phyloP scores from a whole-genome alignment of 2,329 filamentous ascomycete species.

The Microsporum ferrugineum region DNA sequence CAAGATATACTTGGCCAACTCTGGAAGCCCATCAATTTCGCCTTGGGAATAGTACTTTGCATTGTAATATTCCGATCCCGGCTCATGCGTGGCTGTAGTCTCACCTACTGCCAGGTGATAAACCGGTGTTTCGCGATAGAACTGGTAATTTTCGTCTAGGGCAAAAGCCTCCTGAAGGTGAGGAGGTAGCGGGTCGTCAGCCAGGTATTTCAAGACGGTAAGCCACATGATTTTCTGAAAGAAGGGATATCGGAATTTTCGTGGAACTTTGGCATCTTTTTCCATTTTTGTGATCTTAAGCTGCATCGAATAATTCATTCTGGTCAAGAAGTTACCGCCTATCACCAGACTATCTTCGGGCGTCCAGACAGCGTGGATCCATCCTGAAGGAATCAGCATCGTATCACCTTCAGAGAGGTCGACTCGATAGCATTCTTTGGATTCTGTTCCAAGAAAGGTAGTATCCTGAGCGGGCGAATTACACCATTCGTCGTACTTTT shows the following conservation, averaged over 20 bases:
- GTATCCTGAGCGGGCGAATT: slow-evolving; percentile 55
- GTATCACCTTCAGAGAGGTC: slow-evolving; percentile 56
- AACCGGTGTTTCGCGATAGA: slow-evolving; percentile 44
- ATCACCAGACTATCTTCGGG: slow-evolving; percentile 58
- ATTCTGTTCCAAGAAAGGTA: slow-evolving; percentile 53
- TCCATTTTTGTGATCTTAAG: slow-evolving; percentile 55
- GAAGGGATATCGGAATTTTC: slow-evolving; percentile 56
- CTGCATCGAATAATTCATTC: slow-evolving; percentile 55
- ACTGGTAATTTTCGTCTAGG: slow-evolving; percentile 42
- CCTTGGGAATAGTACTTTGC: slow-evolving; percentile 52
- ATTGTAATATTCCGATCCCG: slow-evolving; percentile 45
- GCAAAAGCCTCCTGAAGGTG: slow-evolving; percentile 45
- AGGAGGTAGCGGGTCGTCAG: slow-evolving; percentile 51
- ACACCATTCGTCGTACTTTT: slow-evolving; percentile 62
- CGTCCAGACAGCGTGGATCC: slow-evolving; percentile 63
- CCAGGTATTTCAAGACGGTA: slow-evolving; percentile 51
- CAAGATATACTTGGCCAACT: slow-evolving; percentile 50
- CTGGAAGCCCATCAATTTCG: slow-evolving; percentile 49
- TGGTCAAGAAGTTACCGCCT: slow-evolving; percentile 58
- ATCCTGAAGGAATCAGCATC: slow-evolving; percentile 59
- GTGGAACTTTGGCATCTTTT: slow-evolving; percentile 53
- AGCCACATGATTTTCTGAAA: slow-evolving; percentile 63
- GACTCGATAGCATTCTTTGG: slow-evolving; percentile 56
- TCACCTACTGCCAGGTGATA: slow-evolving; percentile 44
- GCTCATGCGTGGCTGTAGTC: slow-evolving; percentile 36